A percentile compares a stretch with the other conserved stretches of the same genome.
These are phyloP conservation scores for Phyllosticta citribraziliensis DNA, from an alignment of 2,329 filamentous ascomycete genomes.

Conservation along the genomic window DNA sequence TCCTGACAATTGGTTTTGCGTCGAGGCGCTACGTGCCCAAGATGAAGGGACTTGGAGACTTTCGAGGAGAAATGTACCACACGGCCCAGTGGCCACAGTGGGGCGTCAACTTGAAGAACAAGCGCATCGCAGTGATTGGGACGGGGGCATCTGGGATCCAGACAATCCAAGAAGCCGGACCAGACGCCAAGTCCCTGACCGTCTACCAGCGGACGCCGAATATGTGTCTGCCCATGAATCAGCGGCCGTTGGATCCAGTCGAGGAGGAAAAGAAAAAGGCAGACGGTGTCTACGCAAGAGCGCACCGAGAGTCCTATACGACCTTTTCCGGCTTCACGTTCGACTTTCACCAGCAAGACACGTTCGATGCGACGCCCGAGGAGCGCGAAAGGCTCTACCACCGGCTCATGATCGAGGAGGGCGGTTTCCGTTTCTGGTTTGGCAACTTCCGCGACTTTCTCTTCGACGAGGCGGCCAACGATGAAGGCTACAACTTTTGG, in stretches of 20 bases:
- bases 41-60: conserved; percentile 20
- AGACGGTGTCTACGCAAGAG: conserved; percentile 1
- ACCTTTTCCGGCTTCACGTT: conserved; percentile 18
- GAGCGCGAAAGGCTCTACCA: conserved; percentile 15
- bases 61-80: conserved; percentile 3
- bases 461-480: conserved; percentile 16
- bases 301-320: conserved; percentile 20
- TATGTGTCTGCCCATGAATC: conserved; percentile 20
- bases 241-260: conserved; percentile 13
- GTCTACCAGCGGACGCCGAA: conserved; percentile 13
- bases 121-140: conserved; percentile 10
- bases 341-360: conserved; percentile 4
- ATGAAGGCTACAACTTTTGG: conserved; percentile 14
- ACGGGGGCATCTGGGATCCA: conserved; percentile 10
- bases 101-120: conserved; percentile 4
- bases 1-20: conserved; percentile 29
- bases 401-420: conserved; percentile 21
- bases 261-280: conserved; percentile 15
- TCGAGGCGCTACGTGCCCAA: conserved; percentile 23
- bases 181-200: not conserved
- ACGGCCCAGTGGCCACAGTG: conserved; percentile 3
- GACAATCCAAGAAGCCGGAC: conserved; percentile 13
- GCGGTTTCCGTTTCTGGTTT: conserved; percentile 30
- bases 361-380: conserved; percentile 13
- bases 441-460: conserved; percentile 17